These are phyloP conservation scores for Teunomyces barrocoloradensis DNA, from an alignment of 805 yeast genomes.

Conservation along the genomic window DNA sequence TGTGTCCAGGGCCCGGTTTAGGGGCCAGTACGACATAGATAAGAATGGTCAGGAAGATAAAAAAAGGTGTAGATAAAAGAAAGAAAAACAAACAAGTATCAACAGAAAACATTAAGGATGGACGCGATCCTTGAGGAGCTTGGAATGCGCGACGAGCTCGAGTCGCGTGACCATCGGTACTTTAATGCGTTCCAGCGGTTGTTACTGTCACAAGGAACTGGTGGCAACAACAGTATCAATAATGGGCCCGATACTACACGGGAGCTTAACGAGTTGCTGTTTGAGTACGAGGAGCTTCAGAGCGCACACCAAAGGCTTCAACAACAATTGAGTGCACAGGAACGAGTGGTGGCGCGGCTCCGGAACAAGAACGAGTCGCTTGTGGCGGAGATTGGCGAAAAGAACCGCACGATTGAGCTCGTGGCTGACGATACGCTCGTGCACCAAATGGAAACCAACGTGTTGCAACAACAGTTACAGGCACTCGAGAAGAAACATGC, in stretches of 20 bases:
- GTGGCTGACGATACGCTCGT: conserved; percentile 68
- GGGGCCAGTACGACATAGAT: conserved; percentile 3
- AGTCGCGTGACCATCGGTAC: conserved; percentile 29
- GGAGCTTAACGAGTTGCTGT: conserved; percentile 7
- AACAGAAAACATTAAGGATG: not conserved
- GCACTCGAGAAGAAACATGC: conserved; percentile 21
- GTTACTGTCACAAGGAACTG: conserved; percentile 12
- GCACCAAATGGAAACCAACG: conserved; percentile 54
- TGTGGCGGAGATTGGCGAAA: conserved; percentile 35
- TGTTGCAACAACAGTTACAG: conserved; percentile 36
- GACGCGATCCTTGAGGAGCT: conserved; percentile 25
- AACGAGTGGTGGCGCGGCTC: conserved; percentile 16
- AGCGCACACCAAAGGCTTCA: conserved; percentile 1
- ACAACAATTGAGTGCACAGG: conserved; percentile 12
- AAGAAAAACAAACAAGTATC: not conserved
- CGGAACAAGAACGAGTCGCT: conserved; percentile 20
- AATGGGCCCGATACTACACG: not conserved
- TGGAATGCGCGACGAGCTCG: conserved; percentile 28
- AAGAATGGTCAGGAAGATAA: not conserved
- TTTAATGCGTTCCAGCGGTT: conserved; percentile 34
- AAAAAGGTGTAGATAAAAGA: not conserved
- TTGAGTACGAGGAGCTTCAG: conserved; percentile 5
- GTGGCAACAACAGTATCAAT: conserved; percentile 3
- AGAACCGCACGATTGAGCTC: conserved; percentile 55
- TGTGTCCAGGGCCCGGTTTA: not conserved